Conservation (phyloP, 176 grass and related monocot species). For the Avena eriantha region DNA sequence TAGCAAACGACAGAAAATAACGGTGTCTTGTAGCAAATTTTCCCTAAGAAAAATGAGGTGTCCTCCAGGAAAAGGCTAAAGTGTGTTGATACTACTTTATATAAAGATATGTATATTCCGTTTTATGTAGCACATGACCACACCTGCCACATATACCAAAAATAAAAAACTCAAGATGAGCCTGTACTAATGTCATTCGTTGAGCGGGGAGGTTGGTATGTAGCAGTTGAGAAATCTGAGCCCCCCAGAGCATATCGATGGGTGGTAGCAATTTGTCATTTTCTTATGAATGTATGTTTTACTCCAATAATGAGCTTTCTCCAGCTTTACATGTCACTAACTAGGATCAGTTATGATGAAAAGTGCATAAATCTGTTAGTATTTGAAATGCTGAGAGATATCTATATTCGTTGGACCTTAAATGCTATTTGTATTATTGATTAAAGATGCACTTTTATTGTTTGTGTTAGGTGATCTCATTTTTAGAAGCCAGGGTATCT, state of each 20-base stretch:
- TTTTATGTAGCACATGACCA: constrained; percentile 55
- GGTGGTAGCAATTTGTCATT: constrained; percentile 45
- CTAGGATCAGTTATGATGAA: constrained; percentile 7
- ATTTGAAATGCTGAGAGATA: constrained; percentile 8
- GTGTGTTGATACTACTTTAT: constrained; percentile 27
- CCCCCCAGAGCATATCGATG: constrained; percentile 32
- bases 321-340: constrained; percentile 23
- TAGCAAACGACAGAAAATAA: too few species aligned
- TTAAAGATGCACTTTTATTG: background rate
- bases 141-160: constrained; percentile 28
- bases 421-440: background rate
- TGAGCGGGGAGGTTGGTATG: constrained; percentile 43
- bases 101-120: constrained; percentile 41
- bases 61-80: constrained; percentile 45
- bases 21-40: too few species aligned
- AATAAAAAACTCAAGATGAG: constrained; percentile 28
- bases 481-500: background rate
- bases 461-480: background rate
- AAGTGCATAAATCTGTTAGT: constrained; percentile 23
- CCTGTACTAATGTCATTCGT: constrained; percentile 5
- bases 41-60: constrained; percentile 36
- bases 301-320: constrained; percentile 26
- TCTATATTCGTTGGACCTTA: background rate
- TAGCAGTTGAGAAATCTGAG: constrained; percentile 44
- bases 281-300: constrained; percentile 39